Evolutionary conservation across 2,329 filamentous ascomycete genomes (phyloP).

Genomic region (Apiospora aurea): DNA sequence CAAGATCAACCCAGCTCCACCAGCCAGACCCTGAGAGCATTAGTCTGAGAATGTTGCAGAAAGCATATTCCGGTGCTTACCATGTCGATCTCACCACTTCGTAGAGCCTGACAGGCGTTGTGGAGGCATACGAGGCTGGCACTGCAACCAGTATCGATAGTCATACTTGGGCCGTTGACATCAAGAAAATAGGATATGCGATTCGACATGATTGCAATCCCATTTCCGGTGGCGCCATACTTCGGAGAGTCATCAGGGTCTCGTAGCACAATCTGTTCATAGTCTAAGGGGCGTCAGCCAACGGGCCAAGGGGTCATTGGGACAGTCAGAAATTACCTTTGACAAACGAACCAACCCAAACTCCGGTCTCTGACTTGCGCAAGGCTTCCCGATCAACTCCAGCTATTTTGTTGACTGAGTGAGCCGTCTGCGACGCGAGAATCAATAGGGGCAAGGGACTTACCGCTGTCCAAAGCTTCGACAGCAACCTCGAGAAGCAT

Average conservation of each 20-base stretch:
- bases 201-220: conserved; percentile 46
- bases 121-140: conserved; percentile 51
- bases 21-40: conserved; percentile 51
- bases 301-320: not conserved
- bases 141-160: conserved; percentile 56
- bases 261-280: conserved; percentile 37
- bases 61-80: conserved; percentile 27
- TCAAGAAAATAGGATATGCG: conserved; percentile 51
- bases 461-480: conserved; percentile 38
- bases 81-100: conserved; percentile 40
- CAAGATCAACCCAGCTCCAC: conserved; percentile 60
- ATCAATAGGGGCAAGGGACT: not conserved
- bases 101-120: conserved; percentile 47
- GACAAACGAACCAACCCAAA: conserved; percentile 37
- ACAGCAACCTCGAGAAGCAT: conserved; percentile 39
- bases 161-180: conserved; percentile 48
- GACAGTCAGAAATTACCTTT: conserved; percentile 31
- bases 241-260: conserved; percentile 38
- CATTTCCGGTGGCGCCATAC: conserved; percentile 45
- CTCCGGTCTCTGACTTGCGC: conserved; percentile 35
- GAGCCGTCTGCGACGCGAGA: not conserved
- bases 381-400: conserved; percentile 33
- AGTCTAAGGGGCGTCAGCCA: conserved; percentile 36
- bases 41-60: conserved; percentile 25
- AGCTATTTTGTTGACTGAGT: conserved; percentile 26